Conservation (phyloP, 2,329 filamentous ascomycete species). For the Sporothrix pallida region DNA sequence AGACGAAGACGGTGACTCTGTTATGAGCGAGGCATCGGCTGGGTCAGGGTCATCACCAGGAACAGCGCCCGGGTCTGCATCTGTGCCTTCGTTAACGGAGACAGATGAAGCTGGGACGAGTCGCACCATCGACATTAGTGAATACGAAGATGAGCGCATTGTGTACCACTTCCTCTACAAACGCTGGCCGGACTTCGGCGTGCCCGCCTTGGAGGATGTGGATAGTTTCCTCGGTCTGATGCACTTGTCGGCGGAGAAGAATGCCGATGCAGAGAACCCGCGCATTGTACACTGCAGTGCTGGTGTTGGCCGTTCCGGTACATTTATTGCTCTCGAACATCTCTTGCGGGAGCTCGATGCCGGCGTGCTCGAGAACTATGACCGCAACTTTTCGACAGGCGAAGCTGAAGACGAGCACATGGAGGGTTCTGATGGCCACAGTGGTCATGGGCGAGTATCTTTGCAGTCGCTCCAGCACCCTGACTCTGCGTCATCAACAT, state of each 20-base stretch:
- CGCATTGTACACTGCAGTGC: constrained; percentile 88
- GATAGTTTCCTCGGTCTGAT: constrained; percentile 72
- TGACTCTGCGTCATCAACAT: background rate
- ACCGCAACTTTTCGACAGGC: constrained; percentile 39
- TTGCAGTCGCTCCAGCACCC: background rate
- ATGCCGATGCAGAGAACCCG: constrained; percentile 65
- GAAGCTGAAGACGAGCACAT: background rate
- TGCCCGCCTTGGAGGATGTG: constrained; percentile 72
- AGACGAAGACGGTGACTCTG: constrained; percentile 17
- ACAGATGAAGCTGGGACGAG: background rate
- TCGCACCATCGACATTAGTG: constrained; percentile 37
- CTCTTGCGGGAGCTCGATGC: constrained; percentile 80
- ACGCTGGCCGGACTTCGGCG: constrained; percentile 88
- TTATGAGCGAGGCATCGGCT: constrained; percentile 19
- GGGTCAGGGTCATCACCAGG: background rate
- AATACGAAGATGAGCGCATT: constrained; percentile 60
- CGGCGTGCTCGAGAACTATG: constrained; percentile 66
- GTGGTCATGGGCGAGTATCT: background rate
- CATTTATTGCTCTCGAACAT: constrained; percentile 95
- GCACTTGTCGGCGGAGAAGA: constrained; percentile 67
- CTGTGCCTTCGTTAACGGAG: background rate
- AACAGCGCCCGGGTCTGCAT: background rate
- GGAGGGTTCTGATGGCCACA: background rate
- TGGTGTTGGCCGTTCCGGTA: constrained; percentile 90
- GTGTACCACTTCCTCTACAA: constrained; percentile 87